Percentiles rank a stretch among this genome's conserved stretches.
phyloP scores from a whole-genome alignment of 345 rosid genomes.

The Erysimum cheiranthoides region DNA sequence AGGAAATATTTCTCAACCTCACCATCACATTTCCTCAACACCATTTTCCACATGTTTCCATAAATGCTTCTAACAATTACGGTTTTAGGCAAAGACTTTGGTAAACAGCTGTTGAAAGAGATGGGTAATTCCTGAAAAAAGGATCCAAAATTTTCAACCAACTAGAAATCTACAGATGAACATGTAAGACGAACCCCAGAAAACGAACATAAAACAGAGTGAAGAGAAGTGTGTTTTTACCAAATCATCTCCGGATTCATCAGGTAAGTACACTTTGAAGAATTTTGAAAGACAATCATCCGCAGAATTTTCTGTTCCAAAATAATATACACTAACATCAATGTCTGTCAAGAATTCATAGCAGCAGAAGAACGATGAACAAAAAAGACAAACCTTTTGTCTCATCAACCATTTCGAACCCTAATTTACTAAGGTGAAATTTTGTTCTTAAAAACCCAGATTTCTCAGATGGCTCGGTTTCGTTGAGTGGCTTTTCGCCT shows the following conservation, averaged over 20 bases:
- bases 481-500: neutral
- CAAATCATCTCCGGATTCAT: slow-evolving; percentile 23
- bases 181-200: too few relatives aligned
- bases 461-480: neutral
- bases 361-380: too few relatives aligned
- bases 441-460: neutral
- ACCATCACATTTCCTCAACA: slow-evolving; percentile 7
- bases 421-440: too few relatives aligned
- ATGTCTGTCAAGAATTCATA: too few relatives aligned
- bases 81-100: neutral
- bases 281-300: slow-evolving; percentile 1
- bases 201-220: slow-evolving; percentile 11
- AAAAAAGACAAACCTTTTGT: too few relatives aligned
- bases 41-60: slow-evolving; percentile 17
- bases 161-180: too few relatives aligned
- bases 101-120: neutral
- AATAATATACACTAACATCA: too few relatives aligned
- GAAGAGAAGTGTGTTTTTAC: slow-evolving; percentile 1
- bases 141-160: too few relatives aligned
- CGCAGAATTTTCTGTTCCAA: neutral
- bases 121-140: slow-evolving; percentile 21
- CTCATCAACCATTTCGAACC: too few relatives aligned
- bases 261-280: slow-evolving; percentile 23
- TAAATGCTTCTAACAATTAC: slow-evolving; percentile 23
- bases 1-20: slow-evolving; percentile 7